phyloP scores from a whole-genome alignment of 1,284 basidiomycete species.

The Boletellus sp. region DNA sequence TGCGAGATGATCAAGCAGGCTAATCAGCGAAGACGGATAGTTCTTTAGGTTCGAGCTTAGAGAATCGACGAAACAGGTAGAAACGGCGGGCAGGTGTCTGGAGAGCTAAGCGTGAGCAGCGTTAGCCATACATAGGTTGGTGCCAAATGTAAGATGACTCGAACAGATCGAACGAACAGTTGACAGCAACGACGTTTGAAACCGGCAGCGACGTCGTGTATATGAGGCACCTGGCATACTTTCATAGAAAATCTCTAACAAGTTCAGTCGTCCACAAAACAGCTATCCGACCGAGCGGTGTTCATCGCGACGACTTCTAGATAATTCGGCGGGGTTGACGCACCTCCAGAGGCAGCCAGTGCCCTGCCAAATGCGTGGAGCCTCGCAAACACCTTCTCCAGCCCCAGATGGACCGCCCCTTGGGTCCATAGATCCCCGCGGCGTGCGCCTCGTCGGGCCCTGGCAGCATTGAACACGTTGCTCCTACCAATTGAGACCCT shows the following conservation, averaged over 20 bases:
- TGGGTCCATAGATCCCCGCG: constrained; percentile 77
- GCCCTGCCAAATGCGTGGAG: constrained; percentile 73
- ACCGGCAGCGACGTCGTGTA: constrained; percentile 84
- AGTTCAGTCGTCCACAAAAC: constrained; percentile 73
- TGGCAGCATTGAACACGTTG: no score
- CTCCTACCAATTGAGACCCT: no score
- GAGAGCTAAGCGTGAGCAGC: constrained; percentile 37
- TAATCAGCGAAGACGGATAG: constrained; percentile 23
- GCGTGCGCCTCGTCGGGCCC: constrained; percentile 88
- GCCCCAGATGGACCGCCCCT: constrained; percentile 65
- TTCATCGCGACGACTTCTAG: no score
- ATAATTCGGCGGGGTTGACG: no score
- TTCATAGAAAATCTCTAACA: constrained; percentile 82
- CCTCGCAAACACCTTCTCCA: constrained; percentile 58
- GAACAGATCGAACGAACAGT: constrained; percentile 78
- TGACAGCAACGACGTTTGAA: constrained; percentile 70
- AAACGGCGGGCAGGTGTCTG: constrained; percentile 38
- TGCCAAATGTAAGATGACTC: constrained; percentile 35
- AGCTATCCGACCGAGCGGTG: constrained; percentile 43
- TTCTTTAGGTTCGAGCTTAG: constrained; percentile 28
- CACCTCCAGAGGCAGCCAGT: constrained; percentile 75
- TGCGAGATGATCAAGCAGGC: constrained; percentile 24
- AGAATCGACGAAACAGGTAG: constrained; percentile 36
- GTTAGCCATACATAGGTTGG: neutral
- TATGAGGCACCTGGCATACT: constrained; percentile 89